Base-by-base conservation (phyloP, 805 yeast genomes). In the Saccharomycopsis sp. region DNA sequence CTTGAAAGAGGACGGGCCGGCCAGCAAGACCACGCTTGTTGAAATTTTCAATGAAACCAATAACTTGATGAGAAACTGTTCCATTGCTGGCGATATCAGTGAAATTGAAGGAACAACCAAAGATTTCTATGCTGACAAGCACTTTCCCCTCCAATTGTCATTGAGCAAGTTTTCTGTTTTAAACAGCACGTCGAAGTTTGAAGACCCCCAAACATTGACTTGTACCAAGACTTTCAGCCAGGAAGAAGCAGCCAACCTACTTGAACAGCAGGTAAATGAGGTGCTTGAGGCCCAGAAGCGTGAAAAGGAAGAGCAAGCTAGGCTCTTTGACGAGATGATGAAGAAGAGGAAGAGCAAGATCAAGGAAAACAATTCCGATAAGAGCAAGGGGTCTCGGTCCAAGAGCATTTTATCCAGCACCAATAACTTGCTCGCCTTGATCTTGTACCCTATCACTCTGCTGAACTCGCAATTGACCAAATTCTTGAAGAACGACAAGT, bases 31-130 rank as follows among this genome's bases (percentile, higher is more conserved):
- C 4, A 7, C 21, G 5, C 32, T 39, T 9, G 39, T 43, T 22
- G 43, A 43, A 9, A 25, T 36, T 12, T 41, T 43, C 17, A 26
- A 17, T 4, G 31, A 27, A 20, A 36, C 44, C 5, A 36, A 13
- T 15, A 36, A 35, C 12, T 36, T 43, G 21, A 35, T 39, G 34
- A 35, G 34, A 15, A 30, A 27, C 8, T 30, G 10, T 38, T 39
- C 47, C 3, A 36, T 40, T 34, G 33, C 20, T 33, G 48, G 42
- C n/a, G n/a, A 27, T 29, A 38, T 36, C 12, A 57, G 53, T 4
- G 53, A 53, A 10, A 42, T 52, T 18, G 53, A 52, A 17, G 53
- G 49, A 9, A 7, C 12, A 10, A 34, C 15, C 3, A 34, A 34
- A 22, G 16, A 12, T 8, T 9, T 6, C 7, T 9, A 13, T n/a